Evolutionary conservation across 805 yeast genomes (phyloP).

Genomic region (Yamadazyma phyllophila): DNA sequence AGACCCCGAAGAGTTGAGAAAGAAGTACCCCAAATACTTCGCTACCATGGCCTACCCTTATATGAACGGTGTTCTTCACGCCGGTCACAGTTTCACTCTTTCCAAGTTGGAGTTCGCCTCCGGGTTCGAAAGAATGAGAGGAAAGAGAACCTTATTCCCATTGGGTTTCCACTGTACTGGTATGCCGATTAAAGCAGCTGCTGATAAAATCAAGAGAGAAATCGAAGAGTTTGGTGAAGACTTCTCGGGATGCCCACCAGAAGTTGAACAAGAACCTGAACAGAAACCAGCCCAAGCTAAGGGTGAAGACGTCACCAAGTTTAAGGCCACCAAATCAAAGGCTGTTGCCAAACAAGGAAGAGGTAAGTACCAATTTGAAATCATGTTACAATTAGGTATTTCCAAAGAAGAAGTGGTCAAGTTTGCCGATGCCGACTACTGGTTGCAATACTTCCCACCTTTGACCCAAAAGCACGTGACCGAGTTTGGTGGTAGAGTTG

Average conservation of each 20-base stretch:
- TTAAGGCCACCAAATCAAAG: slow-evolving; percentile 89
- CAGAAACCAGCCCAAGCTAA: slow-evolving; percentile 30
- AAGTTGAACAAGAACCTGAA: slow-evolving; percentile 56
- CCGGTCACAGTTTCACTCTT: slow-evolving; percentile 94
- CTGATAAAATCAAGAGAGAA: slow-evolving; percentile 93
- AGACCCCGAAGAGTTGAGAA: slow-evolving; percentile 66
- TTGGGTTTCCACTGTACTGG: slow-evolving; percentile 99
- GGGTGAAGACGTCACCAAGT: slow-evolving; percentile 82
- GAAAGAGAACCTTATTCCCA: slow-evolving; percentile 89
- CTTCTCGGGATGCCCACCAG: slow-evolving; percentile 65
- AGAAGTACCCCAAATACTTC: slow-evolving; percentile 80
- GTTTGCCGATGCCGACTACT: slow-evolving; percentile 88
- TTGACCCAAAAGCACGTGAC: slow-evolving; percentile 78
- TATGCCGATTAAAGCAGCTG: slow-evolving; percentile 95
- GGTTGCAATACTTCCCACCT: slow-evolving; percentile 93
- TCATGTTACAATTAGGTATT: slow-evolving; percentile 92
- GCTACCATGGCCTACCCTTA: slow-evolving; percentile 97
- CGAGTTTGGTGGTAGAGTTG: slow-evolving; percentile 86
- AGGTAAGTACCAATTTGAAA: slow-evolving; percentile 92
- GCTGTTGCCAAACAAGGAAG: slow-evolving; percentile 93
- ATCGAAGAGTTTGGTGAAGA: slow-evolving; percentile 85
- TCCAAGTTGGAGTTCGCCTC: slow-evolving; percentile 90
- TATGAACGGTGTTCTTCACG: slow-evolving; percentile 98
- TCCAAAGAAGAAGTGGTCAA: slow-evolving; percentile 76
- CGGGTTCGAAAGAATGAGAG: slow-evolving; percentile 94